Percentiles rank a stretch among this genome's conserved stretches.
These are phyloP conservation scores for Musa beccarii DNA, from an alignment of 176 grass and related monocot genomes.

Conservation along the genomic window DNA sequence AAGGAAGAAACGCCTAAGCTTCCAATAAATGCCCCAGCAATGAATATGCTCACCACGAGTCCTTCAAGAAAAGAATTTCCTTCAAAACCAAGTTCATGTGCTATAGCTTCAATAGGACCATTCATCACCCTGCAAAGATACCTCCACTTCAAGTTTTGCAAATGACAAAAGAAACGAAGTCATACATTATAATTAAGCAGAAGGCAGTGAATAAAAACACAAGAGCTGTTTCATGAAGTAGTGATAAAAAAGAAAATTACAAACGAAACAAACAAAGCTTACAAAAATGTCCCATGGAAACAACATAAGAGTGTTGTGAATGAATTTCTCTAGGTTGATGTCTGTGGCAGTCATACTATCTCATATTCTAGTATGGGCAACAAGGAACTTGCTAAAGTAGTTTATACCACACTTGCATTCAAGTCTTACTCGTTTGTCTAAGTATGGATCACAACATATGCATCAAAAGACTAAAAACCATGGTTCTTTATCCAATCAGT, in stretches of 20 bases:
- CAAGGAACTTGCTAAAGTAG: too few species aligned
- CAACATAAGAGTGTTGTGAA: too few species aligned
- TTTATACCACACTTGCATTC: too few species aligned
- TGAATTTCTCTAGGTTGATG: too few species aligned
- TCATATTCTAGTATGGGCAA: too few species aligned
- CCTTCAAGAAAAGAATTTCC: conserved; percentile 92
- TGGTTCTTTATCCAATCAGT: too few species aligned
- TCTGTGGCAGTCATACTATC: not conserved
- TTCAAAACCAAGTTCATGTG: conserved; percentile 79
- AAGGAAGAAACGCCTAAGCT: conserved; percentile 61
- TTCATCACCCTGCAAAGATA: conserved; percentile 89
- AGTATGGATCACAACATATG: too few species aligned
- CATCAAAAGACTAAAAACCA: too few species aligned
- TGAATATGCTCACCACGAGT: conserved; percentile 97
- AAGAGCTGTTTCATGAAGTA: not conserved
- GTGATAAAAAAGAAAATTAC: not conserved
- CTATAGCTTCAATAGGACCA: conserved; percentile 91
- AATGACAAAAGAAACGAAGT: not conserved
- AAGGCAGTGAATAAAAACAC: not conserved
- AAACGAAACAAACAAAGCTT: not conserved
- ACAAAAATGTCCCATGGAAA: too few species aligned
- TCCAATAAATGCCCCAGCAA: conserved; percentile 83
- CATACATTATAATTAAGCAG: not conserved
- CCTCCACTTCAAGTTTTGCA: conserved; percentile 12
- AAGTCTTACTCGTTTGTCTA: too few species aligned